These are phyloP conservation scores for Olyra latifolia DNA, from an alignment of 176 grass and related monocot genomes.

Conservation along the genomic window DNA sequence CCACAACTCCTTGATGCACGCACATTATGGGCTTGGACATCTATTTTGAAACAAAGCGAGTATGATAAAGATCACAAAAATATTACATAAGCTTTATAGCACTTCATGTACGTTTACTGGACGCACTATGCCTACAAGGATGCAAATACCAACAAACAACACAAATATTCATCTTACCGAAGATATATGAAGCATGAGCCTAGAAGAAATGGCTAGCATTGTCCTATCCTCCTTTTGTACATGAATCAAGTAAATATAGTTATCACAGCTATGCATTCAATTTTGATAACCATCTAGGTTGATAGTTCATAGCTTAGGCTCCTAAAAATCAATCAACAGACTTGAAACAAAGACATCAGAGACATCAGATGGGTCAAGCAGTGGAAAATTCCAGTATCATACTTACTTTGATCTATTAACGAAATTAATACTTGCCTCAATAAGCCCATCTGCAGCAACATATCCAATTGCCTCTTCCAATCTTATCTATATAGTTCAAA, in stretches of 20 bases:
- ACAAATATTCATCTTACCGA: too few species aligned
- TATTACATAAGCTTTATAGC: neutral
- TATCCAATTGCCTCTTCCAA: conserved; percentile 99
- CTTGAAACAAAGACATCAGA: neutral
- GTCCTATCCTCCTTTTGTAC: too few species aligned
- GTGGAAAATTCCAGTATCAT: too few species aligned
- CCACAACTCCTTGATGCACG: neutral
- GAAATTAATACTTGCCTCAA: conserved; percentile 37
- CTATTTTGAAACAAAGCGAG: neutral
- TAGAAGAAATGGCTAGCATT: too few species aligned
- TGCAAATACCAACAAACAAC: neutral
- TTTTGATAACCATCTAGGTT: too few species aligned
- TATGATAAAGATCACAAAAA: neutral
- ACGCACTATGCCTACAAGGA: neutral
- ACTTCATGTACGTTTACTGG: neutral
- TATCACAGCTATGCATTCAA: too few species aligned
- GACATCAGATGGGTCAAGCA: too few species aligned
- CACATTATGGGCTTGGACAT: neutral
- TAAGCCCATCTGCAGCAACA: conserved; percentile 98
- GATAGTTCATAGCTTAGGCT: neutral
- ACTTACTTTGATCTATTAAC: too few species aligned
- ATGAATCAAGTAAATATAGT: too few species aligned
- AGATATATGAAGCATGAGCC: too few species aligned
- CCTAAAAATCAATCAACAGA: neutral
- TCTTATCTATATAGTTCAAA: conserved; percentile 71